Percentiles rank a stretch among this genome's conserved stretches.
Conservation (phyloP, 305 asterid species). For the Petunia hybrid region DNA sequence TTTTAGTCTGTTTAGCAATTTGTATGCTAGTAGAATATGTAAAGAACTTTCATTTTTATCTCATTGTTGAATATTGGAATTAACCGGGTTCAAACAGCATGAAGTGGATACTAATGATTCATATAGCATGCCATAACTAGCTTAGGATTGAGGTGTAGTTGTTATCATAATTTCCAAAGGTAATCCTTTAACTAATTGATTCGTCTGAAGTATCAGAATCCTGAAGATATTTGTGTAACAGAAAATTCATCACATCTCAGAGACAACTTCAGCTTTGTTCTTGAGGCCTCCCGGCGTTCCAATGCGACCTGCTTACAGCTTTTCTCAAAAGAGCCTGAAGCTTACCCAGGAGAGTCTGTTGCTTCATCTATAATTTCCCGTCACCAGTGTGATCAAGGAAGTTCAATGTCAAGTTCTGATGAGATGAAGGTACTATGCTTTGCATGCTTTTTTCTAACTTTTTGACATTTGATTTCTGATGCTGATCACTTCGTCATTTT, state of each 20-base stretch:
- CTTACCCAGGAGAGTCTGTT: conserved; percentile 85
- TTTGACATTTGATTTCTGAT: conserved; percentile 37
- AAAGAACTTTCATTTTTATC: not conserved
- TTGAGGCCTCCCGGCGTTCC: conserved; percentile 93
- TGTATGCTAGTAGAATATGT: not conserved
- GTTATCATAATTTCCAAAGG: not conserved
- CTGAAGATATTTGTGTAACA: conserved; percentile 68
- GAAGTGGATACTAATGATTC: not conserved
- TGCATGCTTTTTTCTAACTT: conserved; percentile 31
- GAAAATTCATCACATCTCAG: conserved; percentile 74
- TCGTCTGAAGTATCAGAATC: conserved; percentile 43
- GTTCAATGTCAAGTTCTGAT: conserved; percentile 48
- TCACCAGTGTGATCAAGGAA: conserved; percentile 67
- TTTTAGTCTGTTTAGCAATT: not conserved
- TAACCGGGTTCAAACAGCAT: not conserved
- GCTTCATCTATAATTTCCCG: conserved; percentile 89
- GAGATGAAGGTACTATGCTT: conserved; percentile 60
- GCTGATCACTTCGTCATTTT: conserved; percentile 19
- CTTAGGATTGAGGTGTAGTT: conserved; percentile 26
- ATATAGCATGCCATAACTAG: not conserved
- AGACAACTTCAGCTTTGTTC: conserved; percentile 75
- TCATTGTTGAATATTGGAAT: not conserved
- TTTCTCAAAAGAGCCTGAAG: conserved; percentile 78
- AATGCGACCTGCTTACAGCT: conserved; percentile 80
- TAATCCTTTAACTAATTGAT: conserved; percentile 8